Percentiles rank a stretch among this genome's conserved stretches.
Conservation (phyloP, 2,329 filamentous ascomycete species). For the Ilyonectria robusta region DNA sequence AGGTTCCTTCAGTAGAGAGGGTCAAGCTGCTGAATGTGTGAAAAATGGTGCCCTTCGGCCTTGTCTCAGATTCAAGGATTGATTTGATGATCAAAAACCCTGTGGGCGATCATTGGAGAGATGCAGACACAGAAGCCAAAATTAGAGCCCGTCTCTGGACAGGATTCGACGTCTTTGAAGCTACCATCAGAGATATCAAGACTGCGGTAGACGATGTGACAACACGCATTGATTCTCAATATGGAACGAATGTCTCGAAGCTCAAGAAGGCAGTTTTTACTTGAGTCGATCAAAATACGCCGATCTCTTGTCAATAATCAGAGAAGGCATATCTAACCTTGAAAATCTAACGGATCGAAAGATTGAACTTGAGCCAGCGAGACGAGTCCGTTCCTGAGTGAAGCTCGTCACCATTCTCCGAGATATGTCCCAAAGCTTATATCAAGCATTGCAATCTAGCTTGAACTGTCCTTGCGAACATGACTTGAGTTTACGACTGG, state of each 20-base stretch:
- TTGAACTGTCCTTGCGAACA: slow-evolving; percentile 3
- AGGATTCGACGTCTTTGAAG: slow-evolving; percentile 14
- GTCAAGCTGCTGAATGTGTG: slow-evolving; percentile 28
- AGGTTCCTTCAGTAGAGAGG: neutral
- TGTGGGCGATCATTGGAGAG: slow-evolving; percentile 1
- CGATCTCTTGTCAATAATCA: neutral
- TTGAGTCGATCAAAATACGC: slow-evolving; percentile 7
- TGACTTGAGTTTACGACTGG: slow-evolving; percentile 1
- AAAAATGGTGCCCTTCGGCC: slow-evolving; percentile 21
- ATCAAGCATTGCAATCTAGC: slow-evolving; percentile 10
- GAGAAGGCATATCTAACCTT: slow-evolving; percentile 15
- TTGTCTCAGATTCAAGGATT: neutral
- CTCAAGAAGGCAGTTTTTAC: neutral
- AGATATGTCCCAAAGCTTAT: slow-evolving; percentile 9
- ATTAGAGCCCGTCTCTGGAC: slow-evolving; percentile 18
- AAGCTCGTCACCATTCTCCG: neutral
- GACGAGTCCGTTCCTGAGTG: neutral
- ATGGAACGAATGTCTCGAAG: neutral
- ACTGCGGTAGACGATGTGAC: neutral
- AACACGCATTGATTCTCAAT: neutral
- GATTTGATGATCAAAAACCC: slow-evolving; percentile 22
- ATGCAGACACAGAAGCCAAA: neutral
- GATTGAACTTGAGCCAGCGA: slow-evolving; percentile 9
- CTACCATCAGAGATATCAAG: slow-evolving; percentile 1
- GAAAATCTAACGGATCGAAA: neutral